A percentile compares a stretch with the other conserved stretches of the same genome.
Conservation (phyloP, 805 yeast species). For the Spathaspora passalidarum region DNA sequence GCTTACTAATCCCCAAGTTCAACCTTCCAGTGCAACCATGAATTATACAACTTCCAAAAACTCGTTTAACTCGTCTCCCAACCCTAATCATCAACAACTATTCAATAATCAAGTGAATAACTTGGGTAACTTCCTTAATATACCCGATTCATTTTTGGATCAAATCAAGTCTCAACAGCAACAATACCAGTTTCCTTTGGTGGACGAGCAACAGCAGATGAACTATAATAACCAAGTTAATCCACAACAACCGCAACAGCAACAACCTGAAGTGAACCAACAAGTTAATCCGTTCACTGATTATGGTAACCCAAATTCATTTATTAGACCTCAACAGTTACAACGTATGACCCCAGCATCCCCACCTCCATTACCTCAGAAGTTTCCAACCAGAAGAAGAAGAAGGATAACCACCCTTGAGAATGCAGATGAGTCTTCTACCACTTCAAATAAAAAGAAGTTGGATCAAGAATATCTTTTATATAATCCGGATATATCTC, state of each 20-base stretch:
- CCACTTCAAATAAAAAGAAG: conserved; percentile 4
- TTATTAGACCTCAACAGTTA: conserved; percentile 12
- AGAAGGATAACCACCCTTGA: conserved; percentile 34
- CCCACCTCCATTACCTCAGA: conserved; percentile 11
- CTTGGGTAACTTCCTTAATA: conserved; percentile 26
- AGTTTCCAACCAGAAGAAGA: conserved; percentile 18
- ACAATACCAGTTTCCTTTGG: conserved; percentile 3
- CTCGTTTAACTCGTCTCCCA: conserved; percentile 13
- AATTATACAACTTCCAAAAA: conserved; percentile 4
- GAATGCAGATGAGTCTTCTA: conserved; percentile 14
- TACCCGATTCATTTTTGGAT: conserved; percentile 27
- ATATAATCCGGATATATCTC: conserved; percentile 41
- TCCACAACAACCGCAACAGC: conserved; percentile 3
- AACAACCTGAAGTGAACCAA: conserved; percentile 13
- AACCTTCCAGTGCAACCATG: conserved; percentile 4
- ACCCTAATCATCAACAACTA: conserved; percentile 8
- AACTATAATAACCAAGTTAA: not conserved
- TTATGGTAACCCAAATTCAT: conserved; percentile 39
- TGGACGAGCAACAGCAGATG: not conserved
- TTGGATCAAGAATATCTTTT: conserved; percentile 34
- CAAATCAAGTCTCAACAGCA: conserved; percentile 11
- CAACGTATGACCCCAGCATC: conserved; percentile 3
- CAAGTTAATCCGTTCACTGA: conserved; percentile 33
- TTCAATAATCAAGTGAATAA: conserved; percentile 12
- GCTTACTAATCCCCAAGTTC: not conserved